Conservation (phyloP, 768 basidiomycete genomes). For the Macrocybe gigantea region DNA sequence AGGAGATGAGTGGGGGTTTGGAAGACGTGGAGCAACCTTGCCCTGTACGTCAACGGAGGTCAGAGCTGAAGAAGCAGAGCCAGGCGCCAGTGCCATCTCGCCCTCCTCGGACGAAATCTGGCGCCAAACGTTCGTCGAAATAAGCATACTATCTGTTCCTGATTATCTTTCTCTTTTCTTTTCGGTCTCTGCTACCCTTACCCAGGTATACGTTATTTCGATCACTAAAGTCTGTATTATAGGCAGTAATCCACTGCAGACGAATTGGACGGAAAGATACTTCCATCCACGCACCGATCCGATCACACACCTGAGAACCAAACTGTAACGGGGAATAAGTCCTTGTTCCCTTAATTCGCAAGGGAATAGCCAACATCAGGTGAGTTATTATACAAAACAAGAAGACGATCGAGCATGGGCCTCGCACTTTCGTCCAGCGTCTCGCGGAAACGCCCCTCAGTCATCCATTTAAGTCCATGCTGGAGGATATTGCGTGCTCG, state of each 20-base stretch:
- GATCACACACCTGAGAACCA: too few species aligned
- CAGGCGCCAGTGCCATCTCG: too few species aligned
- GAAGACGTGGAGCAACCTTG: background rate
- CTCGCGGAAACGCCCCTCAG: slow-evolving; percentile 38
- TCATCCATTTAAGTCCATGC: slow-evolving; percentile 72
- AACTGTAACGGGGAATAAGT: background rate
- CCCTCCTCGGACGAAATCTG: too few species aligned
- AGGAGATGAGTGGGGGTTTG: background rate
- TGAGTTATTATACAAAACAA: slow-evolving; percentile 40
- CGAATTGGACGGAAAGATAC: too few species aligned
- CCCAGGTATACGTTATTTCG: too few species aligned
- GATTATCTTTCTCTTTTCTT: too few species aligned
- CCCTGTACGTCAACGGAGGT: background rate
- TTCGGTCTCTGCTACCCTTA: too few species aligned
- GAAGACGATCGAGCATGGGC: slow-evolving; percentile 54
- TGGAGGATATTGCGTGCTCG: slow-evolving; percentile 73
- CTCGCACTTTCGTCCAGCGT: slow-evolving; percentile 39
- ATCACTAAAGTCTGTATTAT: too few species aligned
- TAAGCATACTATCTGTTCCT: too few species aligned
- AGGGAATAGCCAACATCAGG: slow-evolving; percentile 53
- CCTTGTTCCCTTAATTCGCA: slow-evolving; percentile 7
- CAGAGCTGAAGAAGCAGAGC: background rate
- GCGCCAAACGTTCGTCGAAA: too few species aligned
- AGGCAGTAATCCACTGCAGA: too few species aligned
- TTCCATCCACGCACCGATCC: too few species aligned